phyloP scores from a whole-genome alignment of 345 rosid genomes.

The Psidium guajava region DNA sequence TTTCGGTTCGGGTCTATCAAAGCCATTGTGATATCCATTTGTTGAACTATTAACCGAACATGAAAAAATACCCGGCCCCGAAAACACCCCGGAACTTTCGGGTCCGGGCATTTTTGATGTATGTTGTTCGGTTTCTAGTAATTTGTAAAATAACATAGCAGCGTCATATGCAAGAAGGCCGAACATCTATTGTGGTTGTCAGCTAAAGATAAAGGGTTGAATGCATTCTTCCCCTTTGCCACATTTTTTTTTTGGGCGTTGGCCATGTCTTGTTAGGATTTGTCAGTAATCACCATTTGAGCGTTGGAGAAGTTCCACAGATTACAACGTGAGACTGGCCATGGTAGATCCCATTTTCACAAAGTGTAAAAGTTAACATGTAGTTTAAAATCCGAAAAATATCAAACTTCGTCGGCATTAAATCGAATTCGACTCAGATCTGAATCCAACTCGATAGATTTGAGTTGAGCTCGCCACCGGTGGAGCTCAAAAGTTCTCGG shows the following conservation, averaged over 20 bases:
- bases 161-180: neutral
- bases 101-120: too few species aligned
- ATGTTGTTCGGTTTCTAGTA: neutral
- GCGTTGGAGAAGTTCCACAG: too few species aligned
- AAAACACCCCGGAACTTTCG: too few species aligned
- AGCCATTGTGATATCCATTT: too few species aligned
- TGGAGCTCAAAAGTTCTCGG: too few species aligned
- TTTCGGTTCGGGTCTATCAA: too few species aligned
- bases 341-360: neutral
- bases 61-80: too few species aligned
- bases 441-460: neutral
- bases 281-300: too few species aligned
- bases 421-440: neutral
- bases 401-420: neutral
- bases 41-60: too few species aligned
- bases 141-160: neutral
- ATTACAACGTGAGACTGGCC: neutral
- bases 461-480: neutral
- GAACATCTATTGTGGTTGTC: neutral
- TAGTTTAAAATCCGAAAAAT: neutral
- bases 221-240: neutral
- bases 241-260: too few species aligned
- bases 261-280: too few species aligned
- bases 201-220: neutral
- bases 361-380: neutral